These are phyloP conservation scores for Camellia japonica DNA, from an alignment of 148 eudicot species.

Conservation along the genomic window DNA sequence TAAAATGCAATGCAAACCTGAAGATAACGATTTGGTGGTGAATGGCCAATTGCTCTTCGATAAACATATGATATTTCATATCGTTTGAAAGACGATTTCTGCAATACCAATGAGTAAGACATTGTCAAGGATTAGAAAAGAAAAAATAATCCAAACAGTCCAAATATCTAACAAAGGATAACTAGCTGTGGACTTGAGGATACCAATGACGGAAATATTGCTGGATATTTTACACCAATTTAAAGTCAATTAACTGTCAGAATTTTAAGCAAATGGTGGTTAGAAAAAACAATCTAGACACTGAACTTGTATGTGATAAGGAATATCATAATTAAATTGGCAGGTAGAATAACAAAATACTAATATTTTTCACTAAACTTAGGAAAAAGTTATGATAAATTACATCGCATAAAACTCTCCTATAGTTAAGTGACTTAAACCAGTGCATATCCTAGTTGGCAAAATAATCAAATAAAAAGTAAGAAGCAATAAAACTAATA, in stretches of 20 bases:
- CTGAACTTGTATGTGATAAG: background rate
- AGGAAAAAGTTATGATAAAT: background rate
- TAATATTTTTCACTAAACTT: background rate
- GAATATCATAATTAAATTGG: background rate
- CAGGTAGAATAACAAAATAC: background rate
- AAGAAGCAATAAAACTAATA: background rate
- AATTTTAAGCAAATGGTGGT: background rate
- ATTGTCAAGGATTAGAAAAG: background rate
- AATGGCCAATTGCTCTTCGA: constrained; percentile 84
- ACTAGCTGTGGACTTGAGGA: background rate
- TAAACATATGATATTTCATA: constrained; percentile 88
- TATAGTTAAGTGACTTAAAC: too few species aligned
- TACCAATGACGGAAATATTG: too few species aligned
- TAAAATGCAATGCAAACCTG: constrained; percentile 54
- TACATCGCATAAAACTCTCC: too few species aligned
- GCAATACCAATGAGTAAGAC: constrained; percentile 18
- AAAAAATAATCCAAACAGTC: background rate
- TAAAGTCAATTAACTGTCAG: background rate
- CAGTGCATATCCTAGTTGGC: too few species aligned
- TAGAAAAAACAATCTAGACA: background rate
- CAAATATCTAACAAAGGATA: background rate
- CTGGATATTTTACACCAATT: background rate
- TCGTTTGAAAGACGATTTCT: constrained; percentile 81
- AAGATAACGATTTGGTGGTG: constrained; percentile 83
- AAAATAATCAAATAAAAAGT: too few species aligned